Base-by-base conservation (phyloP, 495 filamentous ascomycete species). In the Penicillium angulare region DNA sequence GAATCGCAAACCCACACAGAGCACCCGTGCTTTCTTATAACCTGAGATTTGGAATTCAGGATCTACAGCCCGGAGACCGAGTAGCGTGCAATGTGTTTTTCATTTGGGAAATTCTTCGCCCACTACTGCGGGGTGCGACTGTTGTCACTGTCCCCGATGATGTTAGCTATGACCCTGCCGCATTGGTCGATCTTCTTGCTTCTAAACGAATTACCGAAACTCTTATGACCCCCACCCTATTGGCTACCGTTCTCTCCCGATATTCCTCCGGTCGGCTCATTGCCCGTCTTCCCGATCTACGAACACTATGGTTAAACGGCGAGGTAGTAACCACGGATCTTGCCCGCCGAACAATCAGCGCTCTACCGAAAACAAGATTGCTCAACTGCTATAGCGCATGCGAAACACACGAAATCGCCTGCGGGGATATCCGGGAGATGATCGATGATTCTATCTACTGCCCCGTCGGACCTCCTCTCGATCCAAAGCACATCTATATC, bases 31-130 rank as follows among this genome's bases (percentile, higher is more conserved):
- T 79, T 16, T 86, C 83, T 20, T 88, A 86, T 53, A 69, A 86
- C 54, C 54, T 86, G 48, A 69, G 85, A 66, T 88, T 86, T 57
- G 71, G 57, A 9, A 56, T 86, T 1, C 82, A 79, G 47, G 82
- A 88, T 60, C 65, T 84, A 5, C 65, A 75, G 20, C 82, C 80
- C 0, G 82, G 83, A 3, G 85, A 86, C 50, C 79, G 85, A 2
- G 83, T 86, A 9, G 85, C 85, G 16, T 88, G 84, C 58, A 88
- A 88, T 75, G 85, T 86, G 17, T 88, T 86, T 57, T 88, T 88
- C 60, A 69, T 88, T 43, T 88, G 85, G 85, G 85, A 88, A 52
- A 86, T 86, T n/a, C 49, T 88, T 22, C 79, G 85, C 9, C 85
- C 85, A 9, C 68, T 88, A n/a, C 52, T 88, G 39, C 75, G 85